Base-by-base conservation (phyloP, 306 rosid genomes). In the Quercus engelmannii region DNA sequence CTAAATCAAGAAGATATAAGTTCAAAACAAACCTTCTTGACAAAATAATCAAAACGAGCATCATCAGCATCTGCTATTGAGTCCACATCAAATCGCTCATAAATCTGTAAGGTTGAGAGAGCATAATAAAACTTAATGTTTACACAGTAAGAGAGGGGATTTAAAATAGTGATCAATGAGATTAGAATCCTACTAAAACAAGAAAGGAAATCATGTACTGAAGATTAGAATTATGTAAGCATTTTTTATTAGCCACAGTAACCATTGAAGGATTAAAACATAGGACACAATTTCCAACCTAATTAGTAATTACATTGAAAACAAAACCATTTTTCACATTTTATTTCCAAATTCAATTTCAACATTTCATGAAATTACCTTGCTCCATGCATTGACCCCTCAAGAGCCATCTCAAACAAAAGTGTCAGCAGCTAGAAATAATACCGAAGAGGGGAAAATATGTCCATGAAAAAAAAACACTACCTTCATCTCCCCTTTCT, bases 31-130 rank as follows among this genome's bases (percentile, higher is more conserved):
- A 94, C 99, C 99, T 89, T 91, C 67, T 87, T 82, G 46, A 87
- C 80, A 83, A 94, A 94, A 84, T 92, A 91, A 75, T 92, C 90
- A 83, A 92, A 91, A 63, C 99, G 97, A 71, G 93, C 92, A 87
- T 91, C 91, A 64, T 94, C 92, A 77, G 88, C 91, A 76, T 92
- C 83, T 76, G 76, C 80, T 58, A 92, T 86, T 74, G 95, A 83
- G 72, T 91, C 90, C 65, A 86, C 84, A 74, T 81, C 79, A 84
- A 91, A 88, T 61, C 97, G 85, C 83, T 90, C 93, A 79, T 86
- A 94, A 74, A 90, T 74, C 99, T 94, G 87, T 71, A 85, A 21
- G 74, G 80, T 83, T 62, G 70, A 83, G 46, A 82, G 43, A 51
- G 76, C 55, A 54, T 61, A 23, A 73, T 4, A 58, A 56, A 72